Percentiles rank a stretch among this genome's conserved stretches.
These are phyloP conservation scores for Biancaea sappan DNA, from an alignment of 306 rosid species.

Conservation along the genomic window DNA sequence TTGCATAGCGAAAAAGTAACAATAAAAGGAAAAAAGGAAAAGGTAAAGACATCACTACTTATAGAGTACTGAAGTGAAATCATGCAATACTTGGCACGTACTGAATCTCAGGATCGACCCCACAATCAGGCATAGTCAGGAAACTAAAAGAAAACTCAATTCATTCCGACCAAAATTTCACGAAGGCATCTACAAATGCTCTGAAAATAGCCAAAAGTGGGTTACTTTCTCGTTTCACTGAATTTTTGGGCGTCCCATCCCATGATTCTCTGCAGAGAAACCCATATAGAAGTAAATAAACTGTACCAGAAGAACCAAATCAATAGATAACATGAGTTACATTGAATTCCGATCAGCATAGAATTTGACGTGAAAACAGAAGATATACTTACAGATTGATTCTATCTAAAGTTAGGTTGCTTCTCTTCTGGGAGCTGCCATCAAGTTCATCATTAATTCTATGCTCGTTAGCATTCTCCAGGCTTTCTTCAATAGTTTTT, in stretches of 20 bases:
- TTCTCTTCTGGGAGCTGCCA: conserved; percentile 53
- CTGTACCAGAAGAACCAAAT: background rate
- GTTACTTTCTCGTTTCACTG: conserved; percentile 50
- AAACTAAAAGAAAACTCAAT: conserved; percentile 21
- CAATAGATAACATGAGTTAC: conserved; percentile 19
- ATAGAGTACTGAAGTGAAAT: conserved; percentile 11
- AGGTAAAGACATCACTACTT: background rate
- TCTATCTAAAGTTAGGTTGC: conserved; percentile 74
- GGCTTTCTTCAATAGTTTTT: conserved; percentile 42
- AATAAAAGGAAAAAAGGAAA: background rate
- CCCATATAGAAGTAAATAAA: conserved; percentile 32
- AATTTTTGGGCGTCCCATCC: conserved; percentile 55
- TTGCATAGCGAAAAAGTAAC: background rate
- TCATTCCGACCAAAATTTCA: conserved; percentile 82
- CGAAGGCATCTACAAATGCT: conserved; percentile 59
- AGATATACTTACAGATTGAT: conserved; percentile 75
- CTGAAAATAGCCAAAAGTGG: conserved; percentile 59
- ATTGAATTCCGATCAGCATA: background rate
- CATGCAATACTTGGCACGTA: conserved; percentile 29
- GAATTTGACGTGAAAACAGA: conserved; percentile 6
- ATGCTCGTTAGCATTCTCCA: conserved; percentile 34
- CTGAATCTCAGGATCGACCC: conserved; percentile 32
- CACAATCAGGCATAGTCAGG: background rate
- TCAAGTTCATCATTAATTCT: conserved; percentile 40
- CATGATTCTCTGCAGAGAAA: conserved; percentile 83